Conservation (phyloP, 2,329 filamentous ascomycete species). For the Lachnellula suecica region DNA sequence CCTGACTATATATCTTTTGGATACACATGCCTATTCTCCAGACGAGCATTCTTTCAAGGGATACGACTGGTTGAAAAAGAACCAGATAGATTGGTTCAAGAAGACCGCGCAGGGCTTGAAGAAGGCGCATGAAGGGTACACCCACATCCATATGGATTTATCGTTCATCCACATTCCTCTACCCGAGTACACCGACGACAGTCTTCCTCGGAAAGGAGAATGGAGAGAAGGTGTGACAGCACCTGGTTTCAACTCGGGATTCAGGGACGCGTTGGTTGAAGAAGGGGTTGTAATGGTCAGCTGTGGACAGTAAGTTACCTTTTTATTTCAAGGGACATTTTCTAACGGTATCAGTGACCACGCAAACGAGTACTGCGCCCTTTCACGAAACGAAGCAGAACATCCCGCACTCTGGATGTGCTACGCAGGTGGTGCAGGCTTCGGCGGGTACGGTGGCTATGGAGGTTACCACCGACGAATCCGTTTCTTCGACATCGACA, state of each 20-base stretch:
- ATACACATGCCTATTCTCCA: slow-evolving; percentile 89
- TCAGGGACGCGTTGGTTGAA: slow-evolving; percentile 84
- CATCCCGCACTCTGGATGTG: slow-evolving; percentile 93
- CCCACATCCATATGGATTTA: slow-evolving; percentile 89
- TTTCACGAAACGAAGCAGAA: slow-evolving; percentile 43
- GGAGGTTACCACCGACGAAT: slow-evolving; percentile 80
- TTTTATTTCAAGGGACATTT: background rate
- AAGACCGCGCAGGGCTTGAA: slow-evolving; percentile 73
- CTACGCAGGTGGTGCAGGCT: slow-evolving; percentile 87
- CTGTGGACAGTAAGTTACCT: slow-evolving; percentile 81
- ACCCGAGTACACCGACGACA: slow-evolving; percentile 74
- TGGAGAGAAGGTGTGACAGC: slow-evolving; percentile 86
- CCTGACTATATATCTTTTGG: slow-evolving; percentile 89
- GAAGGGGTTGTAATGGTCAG: slow-evolving; percentile 84
- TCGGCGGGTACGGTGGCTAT: slow-evolving; percentile 94
- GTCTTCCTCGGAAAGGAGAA: slow-evolving; percentile 63
- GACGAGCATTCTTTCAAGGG: slow-evolving; percentile 86
- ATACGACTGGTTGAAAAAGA: slow-evolving; percentile 96
- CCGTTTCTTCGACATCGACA: slow-evolving; percentile 89
- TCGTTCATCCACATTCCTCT: slow-evolving; percentile 97
- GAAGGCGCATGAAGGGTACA: slow-evolving; percentile 78
- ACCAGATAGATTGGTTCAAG: slow-evolving; percentile 93
- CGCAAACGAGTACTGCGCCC: slow-evolving; percentile 92
- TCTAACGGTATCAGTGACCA: slow-evolving; percentile 65
- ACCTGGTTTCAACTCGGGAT: slow-evolving; percentile 86